These are phyloP conservation scores for Panicum virgatum DNA, from an alignment of 202 grass and related monocot species.

Conservation along the genomic window DNA sequence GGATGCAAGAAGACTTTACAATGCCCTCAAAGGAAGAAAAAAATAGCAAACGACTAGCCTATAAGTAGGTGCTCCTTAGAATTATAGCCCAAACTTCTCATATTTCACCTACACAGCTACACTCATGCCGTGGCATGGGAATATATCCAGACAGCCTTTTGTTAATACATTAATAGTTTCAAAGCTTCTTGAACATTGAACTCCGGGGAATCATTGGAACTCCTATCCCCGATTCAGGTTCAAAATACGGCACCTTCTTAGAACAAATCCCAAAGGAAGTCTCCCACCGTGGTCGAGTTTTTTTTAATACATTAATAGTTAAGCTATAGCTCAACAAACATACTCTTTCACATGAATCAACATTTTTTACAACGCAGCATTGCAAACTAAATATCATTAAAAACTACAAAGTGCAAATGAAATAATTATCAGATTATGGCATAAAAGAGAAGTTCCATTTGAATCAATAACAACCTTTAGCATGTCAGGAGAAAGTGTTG, in stretches of 20 bases:
- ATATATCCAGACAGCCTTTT: not conserved
- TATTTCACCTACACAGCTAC: not conserved
- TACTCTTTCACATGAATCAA: conserved; percentile 9
- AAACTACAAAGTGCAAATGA: conserved; percentile 1
- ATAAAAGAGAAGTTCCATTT: conserved; percentile 21
- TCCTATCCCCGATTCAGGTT: too few species aligned
- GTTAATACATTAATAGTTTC: not conserved
- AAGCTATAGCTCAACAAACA: not conserved
- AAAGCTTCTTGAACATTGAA: too few species aligned
- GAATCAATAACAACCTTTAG: conserved; percentile 17
- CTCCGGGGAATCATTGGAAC: too few species aligned
- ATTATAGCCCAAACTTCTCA: not conserved
- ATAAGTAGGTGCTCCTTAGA: not conserved
- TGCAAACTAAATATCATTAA: not conserved
- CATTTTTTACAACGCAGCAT: not conserved
- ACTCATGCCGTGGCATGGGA: not conserved
- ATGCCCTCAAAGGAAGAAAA: not conserved
- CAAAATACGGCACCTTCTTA: too few species aligned
- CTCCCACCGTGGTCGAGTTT: not conserved
- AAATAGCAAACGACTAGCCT: too few species aligned
- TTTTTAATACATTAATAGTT: not conserved
- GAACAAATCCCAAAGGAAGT: too few species aligned
- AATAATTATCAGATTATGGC: not conserved
- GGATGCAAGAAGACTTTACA: not conserved
- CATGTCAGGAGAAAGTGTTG: not conserved